Percentiles rank a stretch among this genome's conserved stretches.
Conservation (phyloP, 1,284 basidiomycete species). For the Rhodotorula sp. region DNA sequence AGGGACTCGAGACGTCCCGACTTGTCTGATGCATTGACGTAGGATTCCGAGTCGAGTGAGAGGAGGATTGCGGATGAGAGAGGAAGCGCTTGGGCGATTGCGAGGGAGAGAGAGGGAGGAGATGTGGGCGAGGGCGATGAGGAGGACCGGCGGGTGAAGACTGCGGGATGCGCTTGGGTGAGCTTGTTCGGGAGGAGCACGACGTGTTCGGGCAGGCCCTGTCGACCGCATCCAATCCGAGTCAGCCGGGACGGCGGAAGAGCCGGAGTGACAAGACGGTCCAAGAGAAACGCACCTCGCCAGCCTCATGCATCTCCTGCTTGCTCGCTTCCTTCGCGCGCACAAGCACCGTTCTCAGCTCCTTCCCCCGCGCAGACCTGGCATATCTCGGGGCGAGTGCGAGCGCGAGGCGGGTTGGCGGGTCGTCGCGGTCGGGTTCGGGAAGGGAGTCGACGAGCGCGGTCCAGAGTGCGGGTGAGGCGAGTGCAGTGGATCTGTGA, state of each 20-base stretch:
- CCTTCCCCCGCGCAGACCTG: not conserved
- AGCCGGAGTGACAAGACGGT: not conserved
- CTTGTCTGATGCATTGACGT: constrained; percentile 20
- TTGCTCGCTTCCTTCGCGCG: constrained; percentile 1
- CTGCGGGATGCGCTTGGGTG: not conserved
- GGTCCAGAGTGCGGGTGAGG: constrained; percentile 15
- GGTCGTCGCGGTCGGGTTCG: not conserved
- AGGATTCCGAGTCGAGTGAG: constrained; percentile 38
- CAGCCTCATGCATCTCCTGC: not conserved
- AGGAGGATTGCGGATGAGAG: constrained; percentile 49
- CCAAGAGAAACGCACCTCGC: not conserved
- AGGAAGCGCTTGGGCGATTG: constrained; percentile 44
- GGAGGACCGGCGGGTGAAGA: constrained; percentile 15
- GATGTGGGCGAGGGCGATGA: constrained; percentile 5
- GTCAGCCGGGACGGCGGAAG: no score
- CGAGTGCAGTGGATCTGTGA: not conserved
- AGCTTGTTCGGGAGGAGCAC: constrained; percentile 13
- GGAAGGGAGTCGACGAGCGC: constrained; percentile 12
- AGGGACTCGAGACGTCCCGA: constrained; percentile 3
- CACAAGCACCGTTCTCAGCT: not conserved
- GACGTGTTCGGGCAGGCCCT: not conserved
- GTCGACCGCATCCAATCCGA: not conserved
- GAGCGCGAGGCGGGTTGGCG: constrained; percentile 2
- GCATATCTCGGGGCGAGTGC: not conserved
- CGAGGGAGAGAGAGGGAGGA: constrained; percentile 32